Percentiles rank a stretch among this genome's conserved stretches.
Evolutionary conservation across 2,329 filamentous ascomycete species (phyloP).

Genomic region (Fusarium zealandicum): DNA sequence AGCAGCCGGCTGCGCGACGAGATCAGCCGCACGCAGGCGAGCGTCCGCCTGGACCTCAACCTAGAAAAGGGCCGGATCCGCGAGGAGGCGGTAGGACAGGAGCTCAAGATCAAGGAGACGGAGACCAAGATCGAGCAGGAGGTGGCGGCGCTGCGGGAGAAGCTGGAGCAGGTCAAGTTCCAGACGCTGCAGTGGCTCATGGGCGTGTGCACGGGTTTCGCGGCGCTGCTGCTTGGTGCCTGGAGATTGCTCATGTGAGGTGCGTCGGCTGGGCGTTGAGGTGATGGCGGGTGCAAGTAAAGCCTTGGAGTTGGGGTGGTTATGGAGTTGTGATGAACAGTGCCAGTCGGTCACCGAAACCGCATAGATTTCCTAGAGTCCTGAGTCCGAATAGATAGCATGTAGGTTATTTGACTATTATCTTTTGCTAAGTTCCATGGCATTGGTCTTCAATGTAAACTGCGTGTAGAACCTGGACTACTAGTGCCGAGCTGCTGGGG

Average conservation of each 20-base stretch:
- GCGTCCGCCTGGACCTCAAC: slow-evolving; percentile 90
- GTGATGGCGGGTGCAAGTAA: background rate
- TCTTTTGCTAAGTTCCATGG: no score
- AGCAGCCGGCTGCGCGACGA: slow-evolving; percentile 90
- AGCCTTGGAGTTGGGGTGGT: background rate
- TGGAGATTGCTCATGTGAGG: slow-evolving; percentile 72
- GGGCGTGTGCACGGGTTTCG: slow-evolving; percentile 76
- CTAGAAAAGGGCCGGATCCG: slow-evolving; percentile 95
- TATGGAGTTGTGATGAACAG: slow-evolving; percentile 6
- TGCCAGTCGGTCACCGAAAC: slow-evolving; percentile 30
- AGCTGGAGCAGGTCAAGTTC: slow-evolving; percentile 97
- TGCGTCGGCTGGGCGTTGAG: background rate
- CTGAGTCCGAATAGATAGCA: background rate
- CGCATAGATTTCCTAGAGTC: slow-evolving; percentile 35
- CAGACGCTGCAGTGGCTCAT: slow-evolving; percentile 98
- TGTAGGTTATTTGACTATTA: no score
- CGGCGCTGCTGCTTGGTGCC: slow-evolving; percentile 71
- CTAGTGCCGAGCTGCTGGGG: no score
- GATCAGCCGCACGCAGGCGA: slow-evolving; percentile 91
- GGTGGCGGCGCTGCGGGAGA: slow-evolving; percentile 86
- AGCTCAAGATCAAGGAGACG: slow-evolving; percentile 98
- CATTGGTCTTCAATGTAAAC: no score
- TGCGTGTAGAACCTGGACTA: no score
- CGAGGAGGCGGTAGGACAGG: slow-evolving; percentile 95
- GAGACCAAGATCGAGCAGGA: slow-evolving; percentile 99